Evolutionary conservation across 495 filamentous ascomycete genomes (phyloP).

Genomic region (Sabuloglossum arenarium): DNA sequence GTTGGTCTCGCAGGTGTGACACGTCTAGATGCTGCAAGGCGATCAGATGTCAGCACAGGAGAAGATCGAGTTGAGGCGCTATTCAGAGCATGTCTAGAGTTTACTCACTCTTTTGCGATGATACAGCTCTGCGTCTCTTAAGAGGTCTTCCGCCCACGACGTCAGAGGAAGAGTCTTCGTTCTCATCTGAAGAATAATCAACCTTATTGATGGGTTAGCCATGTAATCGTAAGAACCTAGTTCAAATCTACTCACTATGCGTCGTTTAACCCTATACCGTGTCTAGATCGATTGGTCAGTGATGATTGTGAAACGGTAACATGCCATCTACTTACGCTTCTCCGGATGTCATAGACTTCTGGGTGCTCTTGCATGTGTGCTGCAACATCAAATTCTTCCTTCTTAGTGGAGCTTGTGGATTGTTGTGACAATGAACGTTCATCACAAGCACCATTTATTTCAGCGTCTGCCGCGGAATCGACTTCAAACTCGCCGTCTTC

Average conservation of each 20-base stretch:
- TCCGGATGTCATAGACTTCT: constrained; percentile 82
- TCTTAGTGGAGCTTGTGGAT: constrained; percentile 47
- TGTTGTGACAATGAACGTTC: constrained; percentile 47
- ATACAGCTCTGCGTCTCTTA: constrained; percentile 22
- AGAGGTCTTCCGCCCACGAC: constrained; percentile 17
- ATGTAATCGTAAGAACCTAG: background rate
- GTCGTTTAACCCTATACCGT: background rate
- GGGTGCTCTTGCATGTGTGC: constrained; percentile 78
- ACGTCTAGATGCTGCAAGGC: constrained; percentile 39
- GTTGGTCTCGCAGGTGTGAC: constrained; percentile 35
- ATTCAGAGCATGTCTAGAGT: background rate
- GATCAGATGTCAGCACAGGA: constrained; percentile 15
- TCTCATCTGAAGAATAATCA: constrained; percentile 48
- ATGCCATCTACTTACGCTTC: constrained; percentile 44
- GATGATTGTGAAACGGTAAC: background rate
- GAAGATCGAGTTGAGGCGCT: background rate
- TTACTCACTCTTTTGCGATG: constrained; percentile 18
- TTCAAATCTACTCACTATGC: background rate
- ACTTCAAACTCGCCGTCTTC: constrained; percentile 65
- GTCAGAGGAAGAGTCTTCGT: constrained; percentile 49
- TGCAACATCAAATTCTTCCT: constrained; percentile 46
- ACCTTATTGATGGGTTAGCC: constrained; percentile 22
- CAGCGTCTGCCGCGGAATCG: constrained; percentile 26
- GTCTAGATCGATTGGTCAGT: background rate
- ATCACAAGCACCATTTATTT: constrained; percentile 11